Conservation (phyloP, 805 yeast species). For the Candida ipomoeae region DNA sequence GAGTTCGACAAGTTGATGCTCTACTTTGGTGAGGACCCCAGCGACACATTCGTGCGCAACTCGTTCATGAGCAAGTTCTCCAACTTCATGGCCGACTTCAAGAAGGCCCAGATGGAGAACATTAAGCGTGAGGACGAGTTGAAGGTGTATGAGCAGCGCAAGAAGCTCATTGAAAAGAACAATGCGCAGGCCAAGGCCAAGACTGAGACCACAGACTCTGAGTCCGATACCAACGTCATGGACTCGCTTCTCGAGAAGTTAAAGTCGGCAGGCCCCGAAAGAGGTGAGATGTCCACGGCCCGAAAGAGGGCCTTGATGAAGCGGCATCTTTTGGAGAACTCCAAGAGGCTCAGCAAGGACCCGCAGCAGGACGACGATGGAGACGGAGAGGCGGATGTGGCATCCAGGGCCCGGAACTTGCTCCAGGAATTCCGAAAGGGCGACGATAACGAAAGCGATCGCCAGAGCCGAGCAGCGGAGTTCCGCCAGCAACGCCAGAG, state of each 20-base stretch:
- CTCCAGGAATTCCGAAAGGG: conserved; percentile 52
- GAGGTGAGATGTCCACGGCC: conserved; percentile 75
- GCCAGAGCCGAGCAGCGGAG: conserved; percentile 13
- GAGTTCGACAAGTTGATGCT: conserved; percentile 58
- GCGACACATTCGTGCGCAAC: conserved; percentile 49
- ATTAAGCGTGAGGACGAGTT: conserved; percentile 64
- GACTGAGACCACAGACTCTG: conserved; percentile 24
- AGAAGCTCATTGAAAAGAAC: conserved; percentile 53
- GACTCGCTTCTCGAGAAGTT: conserved; percentile 82
- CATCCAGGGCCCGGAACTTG: conserved; percentile 58
- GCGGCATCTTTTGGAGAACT: conserved; percentile 48
- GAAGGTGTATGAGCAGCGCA: conserved; percentile 69
- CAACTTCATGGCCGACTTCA: conserved; percentile 57
- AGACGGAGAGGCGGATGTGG: conserved; percentile 40
- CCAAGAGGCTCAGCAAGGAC: conserved; percentile 12
- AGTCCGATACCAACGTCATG: conserved; percentile 59
- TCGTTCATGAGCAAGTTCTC: conserved; percentile 60
- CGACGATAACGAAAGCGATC: conserved; percentile 14
- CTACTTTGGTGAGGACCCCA: conserved; percentile 69
- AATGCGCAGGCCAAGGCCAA: conserved; percentile 22
- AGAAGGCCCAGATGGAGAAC: conserved; percentile 62
- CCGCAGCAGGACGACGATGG: conserved; percentile 1
- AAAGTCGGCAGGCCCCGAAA: conserved; percentile 77
- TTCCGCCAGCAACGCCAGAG: conserved; percentile 16
- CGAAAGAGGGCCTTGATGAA: conserved; percentile 76